These are phyloP conservation scores for Naegleria fowleri DNA, from an alignment of 208 protist genomes.

Conservation along the genomic window DNA sequence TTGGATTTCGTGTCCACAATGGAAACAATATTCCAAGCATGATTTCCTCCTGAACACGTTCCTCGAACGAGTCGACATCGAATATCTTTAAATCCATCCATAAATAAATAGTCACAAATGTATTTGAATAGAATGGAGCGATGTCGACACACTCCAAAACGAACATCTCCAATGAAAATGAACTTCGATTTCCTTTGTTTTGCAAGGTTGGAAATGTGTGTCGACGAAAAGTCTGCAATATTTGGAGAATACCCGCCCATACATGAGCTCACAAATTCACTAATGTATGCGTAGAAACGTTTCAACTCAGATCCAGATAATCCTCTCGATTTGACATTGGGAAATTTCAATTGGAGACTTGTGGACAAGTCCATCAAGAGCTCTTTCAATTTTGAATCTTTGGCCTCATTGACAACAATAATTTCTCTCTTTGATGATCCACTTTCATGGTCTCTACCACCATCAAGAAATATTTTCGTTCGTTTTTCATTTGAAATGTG, in stretches of 20 bases:
- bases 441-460: not conserved
- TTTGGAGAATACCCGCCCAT: not conserved
- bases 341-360: not conserved
- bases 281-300: not conserved
- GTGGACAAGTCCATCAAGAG: no score
- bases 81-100: not conserved
- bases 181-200: not conserved
- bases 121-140: slow-evolving; percentile 39
- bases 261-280: not conserved
- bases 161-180: not conserved
- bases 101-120: slow-evolving; percentile 30
- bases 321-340: not conserved
- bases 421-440: not conserved
- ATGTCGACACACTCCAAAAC: slow-evolving; percentile 37
- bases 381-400: not conserved
- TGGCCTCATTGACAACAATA: not conserved
- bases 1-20: not conserved
- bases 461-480: not conserved
- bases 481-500: not conserved
- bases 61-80: slow-evolving; percentile 36
- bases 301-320: not conserved
- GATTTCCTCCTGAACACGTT: not conserved
- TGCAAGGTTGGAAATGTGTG: not conserved
- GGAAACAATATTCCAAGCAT: not conserved
- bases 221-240: not conserved